Evolutionary conservation across 192 early-diverging fungal species (phyloP), one percentile per base, ranked within the genome.

Genomic region (Linnemannia exigua): DNA sequence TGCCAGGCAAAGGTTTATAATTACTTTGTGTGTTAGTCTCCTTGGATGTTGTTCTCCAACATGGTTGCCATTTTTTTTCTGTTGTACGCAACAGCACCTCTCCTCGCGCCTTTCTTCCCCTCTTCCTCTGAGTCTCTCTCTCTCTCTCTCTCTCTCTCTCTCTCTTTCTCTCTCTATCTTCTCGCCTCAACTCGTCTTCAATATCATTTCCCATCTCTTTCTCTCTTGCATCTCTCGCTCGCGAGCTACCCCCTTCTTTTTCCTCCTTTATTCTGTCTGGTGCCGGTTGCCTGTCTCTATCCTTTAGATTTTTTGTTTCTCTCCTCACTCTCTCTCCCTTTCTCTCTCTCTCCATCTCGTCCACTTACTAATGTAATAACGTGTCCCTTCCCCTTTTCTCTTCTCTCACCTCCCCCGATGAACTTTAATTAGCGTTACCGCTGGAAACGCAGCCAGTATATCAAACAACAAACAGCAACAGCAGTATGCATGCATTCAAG

Each of bases 391-490:
- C 1, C 19, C 20, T 50, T 22, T 70, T 17, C 48, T 0, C 36
- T 38, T 69, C 70, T 67, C 20, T 77, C 28, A 25, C 6, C 19
- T 35, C n/a, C 19, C n/a, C 52, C n/a, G 47, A 14, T 28, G 58
- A 63, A 54, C 50, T 50, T 74, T 74, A 75, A 41, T 72, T 79
- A 70, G 68, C 28, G 70, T 44, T 72, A 63, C 51, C 70, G 69
- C 35, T 79, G 70, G 50, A 52, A 22, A 79, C 44, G 58, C 41
- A 77, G 61, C 19, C 41, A 31, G 20, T 51, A 50, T 66, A 7
- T 48, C 31, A 67, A 68, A 33, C 75, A 68, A 19, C 44, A 76
- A 63, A 69, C 41, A 66, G 19, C 25, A 50, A 47, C n/a, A n/a
- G n/a, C n/a, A 44, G n/a, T n/a, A 31, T 63, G 58, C 58, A 63